Evolutionary conservation across 352 stramenopile species (phyloP), one percentile per base, ranked within the genome.

Genomic region (Blastocystis sp.): DNA sequence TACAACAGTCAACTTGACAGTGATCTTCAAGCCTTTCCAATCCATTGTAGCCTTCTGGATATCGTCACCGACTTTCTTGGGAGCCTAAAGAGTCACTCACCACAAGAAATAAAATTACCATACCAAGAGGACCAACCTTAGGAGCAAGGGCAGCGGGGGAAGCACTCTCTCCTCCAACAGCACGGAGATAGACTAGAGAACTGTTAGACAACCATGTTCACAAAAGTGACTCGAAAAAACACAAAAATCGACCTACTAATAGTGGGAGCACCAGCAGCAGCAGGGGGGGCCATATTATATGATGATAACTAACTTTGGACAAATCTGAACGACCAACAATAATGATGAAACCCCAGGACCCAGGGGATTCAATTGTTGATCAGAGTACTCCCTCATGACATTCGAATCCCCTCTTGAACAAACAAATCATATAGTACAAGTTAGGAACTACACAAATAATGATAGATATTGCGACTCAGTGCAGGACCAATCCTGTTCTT

Each of bases 21-120:
- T 99, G 85, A 99, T 97, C 91, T 97, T 98, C 66, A 99, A 93
- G 91, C 97, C 97, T 93, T 99, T 99, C 97, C 97, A 99, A 93
- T 99, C 97, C 93, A 95, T 94, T 87, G 97, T 99, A 90, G 96
- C 97, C 94, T 99, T 99, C 94, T 98, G 97, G 92, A 99, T 99
- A 94, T 99, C 97, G 93, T 99, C 97, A 91, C 97, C 97, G 90
- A 99, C 96, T 93, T 99, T 99, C 95, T 99, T 99, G 90, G 97
- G 97, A 78, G 96, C 99, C 59, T 91, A 85, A 34, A 50, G 0
- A 16, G 26, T 65, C 11, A 66, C 30, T 0, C 11, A 8, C 9
- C 1, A 34, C 20, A 24, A 63, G 53, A 5, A 5, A 30, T 26
- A 34, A n/a, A 37, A 76, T 59, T 90, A 91, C 90, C n/a, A 99